These are phyloP conservation scores for Hyphopichia burtonii DNA, from an alignment of 1,139 yeast genomes.

Conservation along the genomic window DNA sequence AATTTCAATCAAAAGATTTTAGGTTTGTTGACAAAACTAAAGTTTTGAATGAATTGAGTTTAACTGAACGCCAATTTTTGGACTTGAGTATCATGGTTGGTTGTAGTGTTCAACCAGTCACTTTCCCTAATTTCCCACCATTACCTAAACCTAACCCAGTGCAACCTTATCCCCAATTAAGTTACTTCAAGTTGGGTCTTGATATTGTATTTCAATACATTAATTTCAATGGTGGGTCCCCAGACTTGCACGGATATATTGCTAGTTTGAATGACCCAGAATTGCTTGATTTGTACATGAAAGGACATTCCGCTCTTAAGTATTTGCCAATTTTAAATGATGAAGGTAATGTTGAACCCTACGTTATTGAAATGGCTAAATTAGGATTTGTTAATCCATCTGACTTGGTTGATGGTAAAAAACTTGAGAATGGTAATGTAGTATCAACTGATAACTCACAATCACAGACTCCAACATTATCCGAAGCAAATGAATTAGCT, in stretches of 20 bases:
- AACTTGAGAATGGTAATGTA: neutral
- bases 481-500: constrained; percentile 1
- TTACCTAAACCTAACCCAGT: constrained; percentile 45
- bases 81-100: constrained; percentile 81
- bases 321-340: constrained; percentile 67
- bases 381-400: constrained; percentile 25
- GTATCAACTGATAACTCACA: neutral
- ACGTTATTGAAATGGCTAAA: constrained; percentile 39
- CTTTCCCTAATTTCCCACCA: constrained; percentile 58
- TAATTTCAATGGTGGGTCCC: constrained; percentile 26
- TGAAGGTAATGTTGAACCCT: constrained; percentile 69
- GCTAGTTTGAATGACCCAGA: constrained; percentile 37
- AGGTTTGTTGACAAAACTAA: constrained; percentile 61
- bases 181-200: constrained; percentile 43
- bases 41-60: constrained; percentile 58
- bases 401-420: constrained; percentile 14
- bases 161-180: constrained; percentile 44
- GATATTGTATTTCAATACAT: constrained; percentile 42
- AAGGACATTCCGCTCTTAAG: constrained; percentile 41
- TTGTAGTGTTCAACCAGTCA: constrained; percentile 67
- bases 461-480: neutral
- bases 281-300: constrained; percentile 36
- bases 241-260: constrained; percentile 38
- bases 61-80: constrained; percentile 63
- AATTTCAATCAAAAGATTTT: constrained; percentile 61